Evolutionary conservation across 1,284 basidiomycete genomes (phyloP).

Genomic region (Austroboletus olivaceoglutinosus): DNA sequence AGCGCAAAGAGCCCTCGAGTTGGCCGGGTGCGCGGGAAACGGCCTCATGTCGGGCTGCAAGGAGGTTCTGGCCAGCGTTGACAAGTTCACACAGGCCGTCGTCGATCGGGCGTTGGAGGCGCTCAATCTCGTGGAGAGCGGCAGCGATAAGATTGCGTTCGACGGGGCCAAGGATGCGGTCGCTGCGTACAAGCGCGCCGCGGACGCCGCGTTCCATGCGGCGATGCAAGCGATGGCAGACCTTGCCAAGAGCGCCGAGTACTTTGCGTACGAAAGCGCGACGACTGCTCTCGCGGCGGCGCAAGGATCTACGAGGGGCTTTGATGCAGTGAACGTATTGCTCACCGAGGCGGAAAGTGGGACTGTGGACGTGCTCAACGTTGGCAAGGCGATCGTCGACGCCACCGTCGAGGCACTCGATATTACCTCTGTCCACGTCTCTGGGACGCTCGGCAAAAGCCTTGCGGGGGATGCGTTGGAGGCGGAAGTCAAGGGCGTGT

Average conservation of each 20-base stretch:
- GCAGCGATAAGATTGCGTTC: conserved; percentile 6
- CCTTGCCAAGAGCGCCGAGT: conserved; percentile 1
- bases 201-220: neutral
- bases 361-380: neutral
- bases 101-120: neutral
- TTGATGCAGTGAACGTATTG: neutral
- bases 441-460: conserved; percentile 8
- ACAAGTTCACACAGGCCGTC: conserved; percentile 1
- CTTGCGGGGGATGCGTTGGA: neutral
- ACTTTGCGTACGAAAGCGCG: neutral
- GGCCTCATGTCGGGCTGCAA: neutral
- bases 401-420: neutral
- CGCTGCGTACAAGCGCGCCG: neutral
- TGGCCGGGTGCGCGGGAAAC: neutral
- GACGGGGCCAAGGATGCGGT: conserved; percentile 3
- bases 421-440: conserved; percentile 9
- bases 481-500: conserved; percentile 1
- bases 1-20: neutral
- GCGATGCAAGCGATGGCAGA: conserved; percentile 1
- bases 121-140: neutral
- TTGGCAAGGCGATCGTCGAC: neutral
- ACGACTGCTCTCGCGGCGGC: conserved; percentile 3
- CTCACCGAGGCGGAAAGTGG: neutral
- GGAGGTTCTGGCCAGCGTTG: neutral
- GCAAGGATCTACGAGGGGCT: neutral